These are phyloP conservation scores for Chaetomidium leptoderma DNA, from an alignment of 495 filamentous ascomycete genomes.

Conservation along the genomic window DNA sequence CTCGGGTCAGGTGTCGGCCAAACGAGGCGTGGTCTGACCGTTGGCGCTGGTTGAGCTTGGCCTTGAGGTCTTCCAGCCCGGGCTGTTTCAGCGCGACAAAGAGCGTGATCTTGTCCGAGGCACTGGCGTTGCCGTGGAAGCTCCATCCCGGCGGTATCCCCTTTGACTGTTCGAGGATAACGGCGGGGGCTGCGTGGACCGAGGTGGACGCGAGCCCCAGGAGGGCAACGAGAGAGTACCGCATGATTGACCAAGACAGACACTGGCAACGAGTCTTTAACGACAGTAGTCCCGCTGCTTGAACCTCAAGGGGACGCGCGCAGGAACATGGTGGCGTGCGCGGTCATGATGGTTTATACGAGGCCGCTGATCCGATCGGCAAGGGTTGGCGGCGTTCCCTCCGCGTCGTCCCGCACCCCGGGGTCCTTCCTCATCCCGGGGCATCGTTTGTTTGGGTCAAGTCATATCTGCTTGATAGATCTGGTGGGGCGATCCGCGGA, in stretches of 20 bases:
- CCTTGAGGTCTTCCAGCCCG: constrained; percentile 34
- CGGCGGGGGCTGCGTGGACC: constrained; percentile 15
- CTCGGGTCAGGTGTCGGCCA: constrained; percentile 31
- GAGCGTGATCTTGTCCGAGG: constrained; percentile 29
- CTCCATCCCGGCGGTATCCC: constrained; percentile 26
- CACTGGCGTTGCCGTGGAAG: constrained; percentile 20
- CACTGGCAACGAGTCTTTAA: neutral
- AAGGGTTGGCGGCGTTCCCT: neutral
- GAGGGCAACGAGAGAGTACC: constrained; percentile 11
- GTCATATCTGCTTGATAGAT: neutral
- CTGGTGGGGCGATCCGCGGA: neutral
- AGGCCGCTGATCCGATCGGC: neutral
- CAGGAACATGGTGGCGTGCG: neutral
- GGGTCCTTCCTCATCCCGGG: neutral
- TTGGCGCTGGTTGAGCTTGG: constrained; percentile 24
- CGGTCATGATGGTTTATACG: constrained; percentile 6
- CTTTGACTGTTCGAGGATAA: constrained; percentile 23
- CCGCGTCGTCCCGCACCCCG: neutral
- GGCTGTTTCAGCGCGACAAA: constrained; percentile 38
- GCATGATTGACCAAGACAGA: constrained; percentile 18
- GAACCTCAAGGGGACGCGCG: too few relatives aligned
- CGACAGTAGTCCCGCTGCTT: too few relatives aligned
- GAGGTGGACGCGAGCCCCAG: constrained; percentile 13
- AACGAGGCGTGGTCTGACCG: constrained; percentile 21
- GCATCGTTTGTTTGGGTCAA: neutral